Evolutionary conservation across 202 grass and related monocot genomes (phyloP).

Genomic region (Hordeum pubiflorum): DNA sequence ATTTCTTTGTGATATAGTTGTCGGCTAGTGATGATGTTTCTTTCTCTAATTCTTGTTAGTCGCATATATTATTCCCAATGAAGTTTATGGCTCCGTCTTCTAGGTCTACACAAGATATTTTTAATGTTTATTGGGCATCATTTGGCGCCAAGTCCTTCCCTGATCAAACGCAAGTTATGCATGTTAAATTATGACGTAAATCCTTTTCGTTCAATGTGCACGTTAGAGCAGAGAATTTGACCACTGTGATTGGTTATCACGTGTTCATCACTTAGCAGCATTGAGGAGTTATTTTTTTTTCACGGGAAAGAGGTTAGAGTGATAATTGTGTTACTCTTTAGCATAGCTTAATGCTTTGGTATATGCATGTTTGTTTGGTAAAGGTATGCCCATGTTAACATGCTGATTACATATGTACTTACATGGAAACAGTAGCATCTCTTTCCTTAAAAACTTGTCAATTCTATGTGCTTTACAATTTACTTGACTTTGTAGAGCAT

Average conservation of each 20-base stretch:
- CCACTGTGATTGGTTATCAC: not conserved
- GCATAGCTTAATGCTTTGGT: not conserved
- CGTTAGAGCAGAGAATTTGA: not conserved
- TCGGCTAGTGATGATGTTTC: not conserved
- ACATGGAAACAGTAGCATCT: not conserved
- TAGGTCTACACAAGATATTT: not conserved
- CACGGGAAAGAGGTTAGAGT: not conserved
- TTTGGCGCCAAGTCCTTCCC: not conserved
- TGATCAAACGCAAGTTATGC: not conserved
- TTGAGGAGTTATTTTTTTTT: not conserved
- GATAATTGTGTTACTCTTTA: not conserved
- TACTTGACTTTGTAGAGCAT: constrained; percentile 9
- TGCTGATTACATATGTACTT: not conserved
- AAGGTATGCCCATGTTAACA: constrained; percentile 11
- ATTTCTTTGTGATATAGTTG: constrained; percentile 6
- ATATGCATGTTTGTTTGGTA: not conserved
- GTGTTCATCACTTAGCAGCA: not conserved
- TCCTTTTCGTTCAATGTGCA: not conserved
- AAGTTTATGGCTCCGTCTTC: not conserved
- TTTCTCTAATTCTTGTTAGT: not conserved
- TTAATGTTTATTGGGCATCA: not conserved
- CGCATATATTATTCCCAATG: not conserved
- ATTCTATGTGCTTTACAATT: not conserved
- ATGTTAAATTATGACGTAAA: constrained; percentile 9
- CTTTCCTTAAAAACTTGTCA: not conserved